These are phyloP conservation scores for Citrullus mucosospermus DNA, from an alignment of 306 rosid species.

Conservation along the genomic window DNA sequence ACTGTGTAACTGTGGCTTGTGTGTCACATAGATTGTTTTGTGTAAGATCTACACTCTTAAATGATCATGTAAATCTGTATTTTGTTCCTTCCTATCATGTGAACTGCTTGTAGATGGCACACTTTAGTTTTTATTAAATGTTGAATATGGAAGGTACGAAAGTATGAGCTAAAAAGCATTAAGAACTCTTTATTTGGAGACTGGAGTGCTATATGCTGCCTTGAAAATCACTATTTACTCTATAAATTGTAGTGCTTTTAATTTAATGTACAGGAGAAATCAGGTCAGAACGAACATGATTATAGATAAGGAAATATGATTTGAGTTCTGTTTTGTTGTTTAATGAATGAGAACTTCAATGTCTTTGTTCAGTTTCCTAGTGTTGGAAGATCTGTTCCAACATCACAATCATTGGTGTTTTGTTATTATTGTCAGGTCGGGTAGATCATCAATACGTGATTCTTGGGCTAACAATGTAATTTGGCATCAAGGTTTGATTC, in stretches of 20 bases:
- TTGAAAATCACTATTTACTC: background rate
- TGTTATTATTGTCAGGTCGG: constrained; percentile 53
- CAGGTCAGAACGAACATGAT: background rate
- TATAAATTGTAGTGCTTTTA: background rate
- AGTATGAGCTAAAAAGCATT: background rate
- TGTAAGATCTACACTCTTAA: background rate
- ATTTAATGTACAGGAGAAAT: background rate
- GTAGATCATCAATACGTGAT: constrained; percentile 65
- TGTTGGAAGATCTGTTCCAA: background rate
- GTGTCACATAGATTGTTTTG: background rate
- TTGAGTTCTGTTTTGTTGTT: background rate
- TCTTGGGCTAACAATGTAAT: constrained; percentile 56
- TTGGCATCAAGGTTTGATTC: constrained; percentile 65
- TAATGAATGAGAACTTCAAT: background rate
- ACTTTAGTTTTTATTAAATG: background rate
- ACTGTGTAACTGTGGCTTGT: background rate
- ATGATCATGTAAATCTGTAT: background rate
- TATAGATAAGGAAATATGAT: background rate
- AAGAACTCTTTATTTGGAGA: background rate
- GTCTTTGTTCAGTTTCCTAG: background rate
- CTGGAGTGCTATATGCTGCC: background rate
- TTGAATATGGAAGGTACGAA: background rate
- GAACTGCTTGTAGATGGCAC: background rate
- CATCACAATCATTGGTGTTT: constrained; percentile 4
- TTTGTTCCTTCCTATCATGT: background rate